phyloP scores from a whole-genome alignment of 192 early-diverging fungal species.

The Glomus cerebriforme region DNA sequence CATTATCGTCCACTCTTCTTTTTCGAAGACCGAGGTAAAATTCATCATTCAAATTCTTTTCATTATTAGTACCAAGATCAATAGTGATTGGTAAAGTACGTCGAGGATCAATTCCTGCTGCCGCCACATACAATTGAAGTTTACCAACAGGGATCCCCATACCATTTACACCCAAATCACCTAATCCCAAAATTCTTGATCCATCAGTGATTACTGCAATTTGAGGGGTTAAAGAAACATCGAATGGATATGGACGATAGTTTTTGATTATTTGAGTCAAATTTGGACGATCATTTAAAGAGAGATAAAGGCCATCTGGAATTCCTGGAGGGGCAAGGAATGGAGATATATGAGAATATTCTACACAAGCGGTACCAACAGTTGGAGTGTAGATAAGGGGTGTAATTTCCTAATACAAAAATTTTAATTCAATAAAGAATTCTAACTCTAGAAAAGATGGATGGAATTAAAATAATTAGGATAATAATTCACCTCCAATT shows the following conservation, averaged over 20 bases:
- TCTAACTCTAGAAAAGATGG: background rate
- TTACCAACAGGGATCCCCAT: conserved; percentile 97
- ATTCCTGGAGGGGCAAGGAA: conserved; percentile 75
- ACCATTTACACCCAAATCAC: conserved; percentile 93
- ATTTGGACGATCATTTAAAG: conserved; percentile 72
- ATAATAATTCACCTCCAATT: conserved; percentile 63
- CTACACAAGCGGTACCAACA: conserved; percentile 82
- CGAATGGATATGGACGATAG: conserved; percentile 69
- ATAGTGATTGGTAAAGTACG: conserved; percentile 88
- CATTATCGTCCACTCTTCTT: conserved; percentile 63
- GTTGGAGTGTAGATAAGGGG: conserved; percentile 85
- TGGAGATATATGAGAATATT: conserved; percentile 88
- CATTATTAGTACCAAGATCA: conserved; percentile 91
- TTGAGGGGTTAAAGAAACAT: conserved; percentile 60
- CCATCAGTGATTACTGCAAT: conserved; percentile 97
- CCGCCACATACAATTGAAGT: conserved; percentile 88
- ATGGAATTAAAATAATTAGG: background rate
- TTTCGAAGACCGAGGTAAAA: conserved; percentile 84
- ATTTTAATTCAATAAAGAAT: background rate
- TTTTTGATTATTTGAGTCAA: conserved; percentile 76
- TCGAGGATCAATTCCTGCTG: conserved; percentile 82
- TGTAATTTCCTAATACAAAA: conserved; percentile 60
- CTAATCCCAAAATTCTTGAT: conserved; percentile 90
- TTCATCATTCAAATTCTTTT: conserved; percentile 78
- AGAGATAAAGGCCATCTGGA: conserved; percentile 87